Evolutionary conservation across 1,284 basidiomycete genomes (phyloP).

Genomic region (Ustilago hordei): DNA sequence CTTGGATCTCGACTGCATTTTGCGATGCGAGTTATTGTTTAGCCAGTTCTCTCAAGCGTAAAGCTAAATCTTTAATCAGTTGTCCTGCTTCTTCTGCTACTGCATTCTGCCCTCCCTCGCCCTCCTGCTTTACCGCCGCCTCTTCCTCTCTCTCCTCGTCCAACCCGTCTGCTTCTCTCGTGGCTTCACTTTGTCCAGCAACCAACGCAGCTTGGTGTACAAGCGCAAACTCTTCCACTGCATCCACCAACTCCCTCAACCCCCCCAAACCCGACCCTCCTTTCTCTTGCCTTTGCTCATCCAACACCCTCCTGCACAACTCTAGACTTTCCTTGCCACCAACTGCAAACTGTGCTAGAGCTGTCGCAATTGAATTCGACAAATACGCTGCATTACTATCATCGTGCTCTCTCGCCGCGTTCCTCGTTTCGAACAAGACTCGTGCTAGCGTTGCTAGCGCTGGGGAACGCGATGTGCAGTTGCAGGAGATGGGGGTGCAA

Average conservation of each 20-base stretch:
- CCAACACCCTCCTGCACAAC: conserved; percentile 20
- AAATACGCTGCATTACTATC: conserved; percentile 47
- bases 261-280: conserved; percentile 8
- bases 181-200: conserved; percentile 73
- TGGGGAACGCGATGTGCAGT: conserved; percentile 13
- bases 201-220: conserved; percentile 33
- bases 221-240: conserved; percentile 48
- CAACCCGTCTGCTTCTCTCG: conserved; percentile 74
- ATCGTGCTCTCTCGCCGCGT: conserved; percentile 21
- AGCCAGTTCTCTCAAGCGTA: conserved; percentile 32
- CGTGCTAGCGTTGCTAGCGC: conserved; percentile 29
- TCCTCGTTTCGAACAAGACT: conserved; percentile 37
- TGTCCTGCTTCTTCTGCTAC: conserved; percentile 40
- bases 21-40: neutral
- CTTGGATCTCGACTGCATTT: neutral
- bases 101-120: conserved; percentile 9
- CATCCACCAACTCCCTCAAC: conserved; percentile 31
- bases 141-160: neutral
- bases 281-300: neutral
- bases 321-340: conserved; percentile 16
- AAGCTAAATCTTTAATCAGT: conserved; percentile 47
- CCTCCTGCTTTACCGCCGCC: neutral
- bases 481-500: conserved; percentile 14
- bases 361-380: conserved; percentile 52
- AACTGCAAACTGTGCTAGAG: conserved; percentile 46